Conservation (phyloP, 345 rosid genomes). For the Cardamine chenopodiifolia region DNA sequence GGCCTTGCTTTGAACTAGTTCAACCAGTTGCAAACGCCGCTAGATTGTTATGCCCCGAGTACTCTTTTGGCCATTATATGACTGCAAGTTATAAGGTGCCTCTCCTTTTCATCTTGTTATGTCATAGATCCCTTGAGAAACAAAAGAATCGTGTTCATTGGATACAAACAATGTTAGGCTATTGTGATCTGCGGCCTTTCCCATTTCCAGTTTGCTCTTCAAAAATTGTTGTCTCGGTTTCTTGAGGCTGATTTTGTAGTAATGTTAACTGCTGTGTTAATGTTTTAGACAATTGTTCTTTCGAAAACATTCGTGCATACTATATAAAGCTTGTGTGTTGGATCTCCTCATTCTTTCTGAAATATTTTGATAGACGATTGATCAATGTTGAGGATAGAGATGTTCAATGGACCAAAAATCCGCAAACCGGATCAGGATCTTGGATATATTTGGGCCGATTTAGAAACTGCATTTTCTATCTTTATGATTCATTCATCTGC, state of each 20-base stretch:
- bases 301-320: neutral
- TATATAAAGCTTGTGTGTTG: slow-evolving; percentile 8
- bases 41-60: neutral
- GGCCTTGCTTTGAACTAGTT: slow-evolving; percentile 4
- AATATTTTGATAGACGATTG: neutral
- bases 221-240: slow-evolving; percentile 1
- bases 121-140: slow-evolving; percentile 20
- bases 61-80: slow-evolving; percentile 3
- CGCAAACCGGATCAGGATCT: neutral
- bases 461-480: neutral
- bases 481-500: no score
- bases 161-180: slow-evolving; percentile 26
- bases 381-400: neutral
- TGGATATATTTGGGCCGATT: neutral
- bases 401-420: neutral
- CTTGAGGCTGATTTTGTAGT: slow-evolving; percentile 15
- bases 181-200: slow-evolving; percentile 5
- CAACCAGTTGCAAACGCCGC: neutral
- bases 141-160: slow-evolving; percentile 27
- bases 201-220: slow-evolving; percentile 18
- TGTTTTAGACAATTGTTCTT: slow-evolving; percentile 4
- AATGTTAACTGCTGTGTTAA: neutral
- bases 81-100: slow-evolving; percentile 12
- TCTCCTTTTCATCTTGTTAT: slow-evolving; percentile 5
- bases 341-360: neutral